phyloP scores from a whole-genome alignment of 352 stramenopile species.

The Phytopythium vexans region DNA sequence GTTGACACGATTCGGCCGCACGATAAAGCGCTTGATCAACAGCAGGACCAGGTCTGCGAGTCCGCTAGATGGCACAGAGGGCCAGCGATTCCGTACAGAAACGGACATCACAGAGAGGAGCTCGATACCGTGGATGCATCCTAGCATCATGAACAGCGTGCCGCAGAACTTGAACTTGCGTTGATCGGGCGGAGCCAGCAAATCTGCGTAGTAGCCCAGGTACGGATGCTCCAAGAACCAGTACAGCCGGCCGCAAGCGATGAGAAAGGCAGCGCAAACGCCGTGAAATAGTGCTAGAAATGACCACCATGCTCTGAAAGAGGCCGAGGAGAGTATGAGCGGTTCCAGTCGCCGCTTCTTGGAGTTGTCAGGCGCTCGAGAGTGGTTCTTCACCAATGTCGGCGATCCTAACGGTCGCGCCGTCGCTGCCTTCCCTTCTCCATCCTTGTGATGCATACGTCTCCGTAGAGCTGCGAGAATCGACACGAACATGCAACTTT shows the following conservation, averaged over 20 bases:
- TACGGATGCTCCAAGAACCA: constrained; percentile 21
- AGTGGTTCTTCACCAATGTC: too few relatives aligned
- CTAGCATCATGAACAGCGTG: constrained; percentile 8
- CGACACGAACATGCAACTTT: too few relatives aligned
- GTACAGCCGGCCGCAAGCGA: constrained; percentile 5
- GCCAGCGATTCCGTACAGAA: background rate
- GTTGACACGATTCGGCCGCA: background rate
- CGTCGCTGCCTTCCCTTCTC: too few relatives aligned
- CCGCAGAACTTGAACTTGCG: constrained; percentile 8
- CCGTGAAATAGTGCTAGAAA: constrained; percentile 2
- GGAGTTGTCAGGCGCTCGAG: too few relatives aligned
- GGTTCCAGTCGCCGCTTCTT: too few relatives aligned
- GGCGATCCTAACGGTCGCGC: too few relatives aligned
- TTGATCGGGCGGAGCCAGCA: constrained; percentile 9
- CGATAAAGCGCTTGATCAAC: background rate
- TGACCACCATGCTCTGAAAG: constrained; percentile 4
- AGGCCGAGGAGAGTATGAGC: too few relatives aligned
- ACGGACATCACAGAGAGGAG: background rate
- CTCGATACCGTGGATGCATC: constrained; percentile 1
- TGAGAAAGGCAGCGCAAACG: background rate
- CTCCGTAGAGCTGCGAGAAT: too few relatives aligned
- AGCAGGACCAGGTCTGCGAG: background rate
- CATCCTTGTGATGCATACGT: too few relatives aligned
- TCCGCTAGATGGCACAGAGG: background rate
- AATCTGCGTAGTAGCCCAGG: constrained; percentile 24